A percentile compares a stretch with the other conserved stretches of the same genome.
Evolutionary conservation across 192 early-diverging fungal species (phyloP).

Genomic region (Coemansia sp.): DNA sequence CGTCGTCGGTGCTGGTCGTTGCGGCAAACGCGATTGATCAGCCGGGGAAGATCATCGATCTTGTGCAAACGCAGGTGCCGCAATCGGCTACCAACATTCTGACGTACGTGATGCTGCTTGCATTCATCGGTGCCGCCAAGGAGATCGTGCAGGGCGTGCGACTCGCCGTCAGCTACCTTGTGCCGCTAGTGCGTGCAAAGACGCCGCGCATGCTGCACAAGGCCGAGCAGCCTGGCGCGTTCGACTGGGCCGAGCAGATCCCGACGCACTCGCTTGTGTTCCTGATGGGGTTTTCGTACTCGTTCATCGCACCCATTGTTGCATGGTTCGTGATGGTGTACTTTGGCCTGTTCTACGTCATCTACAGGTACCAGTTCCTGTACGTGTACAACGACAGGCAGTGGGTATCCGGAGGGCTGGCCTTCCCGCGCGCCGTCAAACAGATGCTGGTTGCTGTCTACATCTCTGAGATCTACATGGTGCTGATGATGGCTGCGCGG

Average conservation of each 20-base stretch:
- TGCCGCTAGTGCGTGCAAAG: conserved; percentile 58
- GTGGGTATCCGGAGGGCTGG: conserved; percentile 62
- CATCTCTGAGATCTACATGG: conserved; percentile 71
- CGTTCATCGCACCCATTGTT: conserved; percentile 77
- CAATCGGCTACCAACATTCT: conserved; percentile 78
- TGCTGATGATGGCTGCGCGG: conserved; percentile 65
- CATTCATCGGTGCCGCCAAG: conserved; percentile 62
- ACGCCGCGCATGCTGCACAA: conserved; percentile 69
- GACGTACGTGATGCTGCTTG: conserved; percentile 78
- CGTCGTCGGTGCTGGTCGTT: conserved; percentile 60
- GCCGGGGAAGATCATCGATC: conserved; percentile 43
- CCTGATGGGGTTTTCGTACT: conserved; percentile 74
- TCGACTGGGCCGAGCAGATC: conserved; percentile 63
- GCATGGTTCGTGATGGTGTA: conserved; percentile 72
- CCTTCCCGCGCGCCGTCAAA: conserved; percentile 61
- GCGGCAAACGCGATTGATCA: conserved; percentile 20
- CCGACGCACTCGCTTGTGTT: conserved; percentile 71
- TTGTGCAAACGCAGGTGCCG: conserved; percentile 68
- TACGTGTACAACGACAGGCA: conserved; percentile 64
- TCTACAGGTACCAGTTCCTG: conserved; percentile 80
- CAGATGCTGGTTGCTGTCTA: conserved; percentile 69
- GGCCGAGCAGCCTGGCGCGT: conserved; percentile 53
- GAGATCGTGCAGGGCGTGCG: conserved; percentile 69
- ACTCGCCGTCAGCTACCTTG: conserved; percentile 63
- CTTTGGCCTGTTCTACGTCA: conserved; percentile 70